phyloP scores from a whole-genome alignment of 129 eudicot species.

The Tagetes patula region DNA sequence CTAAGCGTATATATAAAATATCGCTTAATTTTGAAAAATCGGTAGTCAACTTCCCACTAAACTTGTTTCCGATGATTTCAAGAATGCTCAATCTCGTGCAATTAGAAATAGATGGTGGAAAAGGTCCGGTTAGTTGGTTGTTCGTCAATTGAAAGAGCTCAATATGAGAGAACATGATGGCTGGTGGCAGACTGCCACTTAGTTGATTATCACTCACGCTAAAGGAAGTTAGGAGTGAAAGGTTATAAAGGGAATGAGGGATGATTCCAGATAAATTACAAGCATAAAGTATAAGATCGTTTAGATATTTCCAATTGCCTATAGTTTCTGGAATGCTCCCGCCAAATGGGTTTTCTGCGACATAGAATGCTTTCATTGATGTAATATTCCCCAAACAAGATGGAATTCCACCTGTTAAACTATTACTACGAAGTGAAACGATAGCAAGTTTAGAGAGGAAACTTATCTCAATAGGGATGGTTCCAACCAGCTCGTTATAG shows the following conservation, averaged over 20 bases:
- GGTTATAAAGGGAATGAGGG: slow-evolving; percentile 2
- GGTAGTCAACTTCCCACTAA: not conserved
- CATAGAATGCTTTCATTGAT: too few species aligned
- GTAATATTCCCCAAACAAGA: too few species aligned
- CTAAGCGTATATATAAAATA: not conserved
- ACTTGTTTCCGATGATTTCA: not conserved
- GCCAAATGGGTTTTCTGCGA: too few species aligned
- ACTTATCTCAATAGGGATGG: too few species aligned
- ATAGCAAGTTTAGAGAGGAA: too few species aligned
- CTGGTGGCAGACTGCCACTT: slow-evolving; percentile 14
- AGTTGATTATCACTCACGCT: slow-evolving; percentile 1
- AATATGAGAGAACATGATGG: not conserved
- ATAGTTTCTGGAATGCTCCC: too few species aligned
- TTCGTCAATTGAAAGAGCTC: not conserved
- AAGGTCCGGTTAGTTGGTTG: slow-evolving; percentile 1
- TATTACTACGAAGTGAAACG: too few species aligned
- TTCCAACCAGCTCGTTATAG: too few species aligned
- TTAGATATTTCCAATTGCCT: too few species aligned
- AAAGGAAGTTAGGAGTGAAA: not conserved
- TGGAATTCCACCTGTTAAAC: too few species aligned
- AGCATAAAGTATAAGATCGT: too few species aligned
- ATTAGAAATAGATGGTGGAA: slow-evolving; percentile 17
- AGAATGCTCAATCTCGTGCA: not conserved
- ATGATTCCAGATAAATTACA: slow-evolving; percentile 1
- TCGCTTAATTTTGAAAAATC: not conserved